Evolutionary conservation across 2,329 filamentous ascomycete genomes (phyloP), one percentile per base, ranked within the genome.

Genomic region (Botrytis medusae): DNA sequence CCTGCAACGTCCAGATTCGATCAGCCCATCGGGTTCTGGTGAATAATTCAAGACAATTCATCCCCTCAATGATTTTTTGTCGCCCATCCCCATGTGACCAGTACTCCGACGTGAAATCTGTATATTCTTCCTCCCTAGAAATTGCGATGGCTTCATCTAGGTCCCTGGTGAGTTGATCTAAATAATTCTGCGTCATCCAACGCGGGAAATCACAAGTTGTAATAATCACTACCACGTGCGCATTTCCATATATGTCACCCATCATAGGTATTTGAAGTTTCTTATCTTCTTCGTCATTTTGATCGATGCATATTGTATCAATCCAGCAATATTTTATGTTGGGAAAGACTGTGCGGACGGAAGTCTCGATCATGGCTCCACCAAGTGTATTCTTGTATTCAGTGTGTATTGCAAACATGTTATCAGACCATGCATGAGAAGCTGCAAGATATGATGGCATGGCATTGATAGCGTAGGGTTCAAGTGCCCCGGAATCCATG

Each of bases 291-390:
- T 62, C 60, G 18, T 74, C 68, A 29, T 68, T 54, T 37, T 76
- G 75, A 61, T 76, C 69, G 57, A 76, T 76, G 44, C 75, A 76
- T 25, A 74, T 62, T 14, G 65, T 71, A 57, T 76, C 75, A 29
- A 74, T 68, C 72, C 74, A 76, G 71, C 60, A 67, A 37, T 62
- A 72, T 16, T 67, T 42, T 51, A 72, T 72, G 9, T 14, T 22
- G 8, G 72, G 68, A 64, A 71, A 73, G 8, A 71, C n/a, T 32
- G 48, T 46, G 42, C 71, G 63, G 16, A 72, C 51, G 32, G 51
- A 59, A 29, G 25, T 61, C n/a, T 72, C 44, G 14, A 72, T 67
- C 62, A 73, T 71, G 8, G 18, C 61, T 61, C 68, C 68, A 32
- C 72, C 72, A 22, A 65, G 20, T 16, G 68, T 71, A 22, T 44